Evolutionary conservation across 2,329 filamentous ascomycete species (phyloP), one percentile per base, ranked within the genome.

Genomic region (Macrophomina phaseolina): DNA sequence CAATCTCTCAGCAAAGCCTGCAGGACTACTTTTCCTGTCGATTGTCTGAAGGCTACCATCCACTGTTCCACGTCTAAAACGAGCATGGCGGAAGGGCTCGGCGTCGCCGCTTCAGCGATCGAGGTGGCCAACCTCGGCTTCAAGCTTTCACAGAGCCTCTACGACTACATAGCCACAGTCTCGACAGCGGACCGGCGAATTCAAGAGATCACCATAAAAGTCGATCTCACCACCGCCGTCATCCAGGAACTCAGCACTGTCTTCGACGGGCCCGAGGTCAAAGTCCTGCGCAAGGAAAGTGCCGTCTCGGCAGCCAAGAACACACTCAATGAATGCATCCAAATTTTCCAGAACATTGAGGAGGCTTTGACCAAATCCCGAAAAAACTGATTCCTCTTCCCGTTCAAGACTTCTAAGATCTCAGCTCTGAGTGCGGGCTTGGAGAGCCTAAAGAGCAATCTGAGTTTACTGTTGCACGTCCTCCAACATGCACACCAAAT

Each of bases 391-490:
- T 46, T 45, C 51, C 28, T 28, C 4, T 60, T 60, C 11, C 55
- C 55, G 11, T 60, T 60, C 55, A n/a, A 28, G 55, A 23, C 36
- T 5, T 12, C 36, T 1, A 60, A 60, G 55, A 18, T 60, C 5
- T 6, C 18, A 5, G 55, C 55, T 16, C 38, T 60, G n/a, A 46
- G 36, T n/a, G 18, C 18, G 1, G 45, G 18, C 16, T 16, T 60
- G 36, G 55, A 45, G 18, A 60, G 55, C 23, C 18, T 60, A 38
- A 60, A 60, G 55, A 46, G 55, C 55, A 55, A 55, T 18, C 34
- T 55, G 2, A 36, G 11, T 4, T 11, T 55, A 32, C 34, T 55
- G 32, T 7, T 55, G 5, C 51, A 55, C 32, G 51, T 55, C 32
- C 32, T 55, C 11, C 51, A 55, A 32, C 51, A 55, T 11, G 51